Base-by-base conservation (phyloP, 2,329 filamentous ascomycete genomes). In the Diaporthe nobilis region DNA sequence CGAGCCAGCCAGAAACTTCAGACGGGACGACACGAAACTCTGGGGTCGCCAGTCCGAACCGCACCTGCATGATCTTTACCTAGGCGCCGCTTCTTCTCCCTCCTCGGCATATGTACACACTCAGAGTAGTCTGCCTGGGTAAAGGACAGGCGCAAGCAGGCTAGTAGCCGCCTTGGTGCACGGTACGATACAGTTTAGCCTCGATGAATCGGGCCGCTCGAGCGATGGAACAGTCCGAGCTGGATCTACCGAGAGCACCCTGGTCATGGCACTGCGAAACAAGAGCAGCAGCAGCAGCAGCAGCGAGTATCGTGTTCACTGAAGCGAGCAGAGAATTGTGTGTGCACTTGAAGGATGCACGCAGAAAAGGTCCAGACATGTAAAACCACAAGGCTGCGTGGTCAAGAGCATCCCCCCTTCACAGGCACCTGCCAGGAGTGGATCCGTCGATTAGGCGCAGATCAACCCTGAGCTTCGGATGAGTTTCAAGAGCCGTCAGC, bases 401-500 rank as follows among this genome's bases (percentile, higher is more conserved):
- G 44, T 49, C 31, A 31, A 31, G 22, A 63, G 39, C 60, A n/a
- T 13, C 9, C 25, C n/a, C n/a, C n/a, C 8, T 42, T 12, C 13
- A 25, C n/a, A 44, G 60, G 60, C 37, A 44, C 47, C 31, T 68
- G 63, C 28, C 63, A 68, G 47, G 63, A 47, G 44, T 68, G 44
- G 63, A 31, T 17, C 61, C 39, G 37, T 44, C 31, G 34, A 20
- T 13, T 68, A 51, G 31, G 31, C 63, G 63, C 63, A 51, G 63
- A 68, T 68, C 65, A 53, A 53, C 47, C 47, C 65, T 68, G 65
- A 68, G 65, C 47, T 53, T 68, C 65, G 65, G 47, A 68, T 68
- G 47, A 12, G 72, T 74, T 74, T 74, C 72, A 74, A 67, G 53
- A 58, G 61, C 37, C 53, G 60, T 53, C 61, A 73, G 61, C 61